phyloP scores from a whole-genome alignment of 2,329 filamentous ascomycete genomes.

The Blastomyces emzantsi region DNA sequence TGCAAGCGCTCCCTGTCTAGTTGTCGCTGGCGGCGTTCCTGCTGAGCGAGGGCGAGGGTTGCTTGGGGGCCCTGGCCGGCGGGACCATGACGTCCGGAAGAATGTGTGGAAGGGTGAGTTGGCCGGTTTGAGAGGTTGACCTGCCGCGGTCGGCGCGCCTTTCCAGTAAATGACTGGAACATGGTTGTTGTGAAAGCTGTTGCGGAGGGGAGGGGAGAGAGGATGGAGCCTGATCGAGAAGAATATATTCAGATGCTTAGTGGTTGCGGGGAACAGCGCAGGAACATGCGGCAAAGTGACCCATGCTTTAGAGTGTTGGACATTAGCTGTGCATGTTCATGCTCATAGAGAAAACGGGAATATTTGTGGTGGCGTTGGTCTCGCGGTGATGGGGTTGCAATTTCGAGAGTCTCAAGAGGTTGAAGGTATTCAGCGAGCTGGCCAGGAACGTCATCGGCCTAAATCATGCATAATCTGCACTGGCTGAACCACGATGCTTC shows the following conservation, averaged over 20 bases:
- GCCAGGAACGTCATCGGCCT: not conserved
- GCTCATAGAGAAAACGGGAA: not conserved
- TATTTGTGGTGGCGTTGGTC: not conserved
- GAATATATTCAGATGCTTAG: not conserved
- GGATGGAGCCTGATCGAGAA: conserved; percentile 3
- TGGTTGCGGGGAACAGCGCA: conserved; percentile 9
- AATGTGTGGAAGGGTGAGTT: conserved; percentile 58
- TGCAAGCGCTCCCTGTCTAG: conserved; percentile 68
- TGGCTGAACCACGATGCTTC: not conserved
- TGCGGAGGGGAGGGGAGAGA: conserved; percentile 9
- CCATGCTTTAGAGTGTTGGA: not conserved
- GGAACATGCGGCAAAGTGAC: conserved; percentile 4
- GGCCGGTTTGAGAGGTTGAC: conserved; percentile 87
- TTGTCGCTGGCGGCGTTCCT: conserved; percentile 71
- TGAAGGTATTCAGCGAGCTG: not conserved
- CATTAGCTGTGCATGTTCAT: not conserved
- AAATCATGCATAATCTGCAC: not conserved
- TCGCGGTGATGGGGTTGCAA: not conserved
- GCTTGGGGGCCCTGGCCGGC: conserved; percentile 58
- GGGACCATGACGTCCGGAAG: conserved; percentile 46
- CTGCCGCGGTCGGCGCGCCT: conserved; percentile 73
- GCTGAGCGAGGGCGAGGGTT: conserved; percentile 75
- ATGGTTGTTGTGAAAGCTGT: conserved; percentile 42
- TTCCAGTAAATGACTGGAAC: conserved; percentile 90
- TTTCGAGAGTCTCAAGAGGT: not conserved